Evolutionary conservation across 139 green algal species (phyloP).

Genomic region (Chlorella ohadii): DNA sequence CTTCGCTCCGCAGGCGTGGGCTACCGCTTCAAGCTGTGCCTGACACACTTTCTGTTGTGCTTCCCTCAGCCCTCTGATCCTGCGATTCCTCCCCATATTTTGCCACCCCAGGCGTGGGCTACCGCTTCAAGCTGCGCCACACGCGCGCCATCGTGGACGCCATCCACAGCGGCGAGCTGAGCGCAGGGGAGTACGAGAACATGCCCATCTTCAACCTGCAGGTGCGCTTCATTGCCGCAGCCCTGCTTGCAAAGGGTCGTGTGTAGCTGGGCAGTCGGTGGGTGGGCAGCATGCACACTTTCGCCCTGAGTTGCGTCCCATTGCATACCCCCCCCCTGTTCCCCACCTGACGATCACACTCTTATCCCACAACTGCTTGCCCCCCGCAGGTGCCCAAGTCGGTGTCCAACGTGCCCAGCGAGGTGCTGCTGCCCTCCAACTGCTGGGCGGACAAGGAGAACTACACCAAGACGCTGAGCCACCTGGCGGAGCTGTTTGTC

Average conservation of each 20-base stretch:
- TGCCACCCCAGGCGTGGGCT: conserved; percentile 71
- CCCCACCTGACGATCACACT: neutral
- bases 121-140: conserved; percentile 90
- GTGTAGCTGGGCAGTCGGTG: no score
- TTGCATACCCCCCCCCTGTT: neutral
- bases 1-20: no score
- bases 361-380: neutral
- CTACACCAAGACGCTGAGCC: conserved; percentile 70
- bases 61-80: no score
- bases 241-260: no score
- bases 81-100: no score
- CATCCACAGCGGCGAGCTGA: conserved; percentile 91
- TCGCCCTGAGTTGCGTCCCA: no score
- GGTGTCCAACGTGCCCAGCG: conserved; percentile 69
- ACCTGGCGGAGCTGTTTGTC: conserved; percentile 71
- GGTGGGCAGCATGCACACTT: no score
- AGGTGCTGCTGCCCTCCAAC: conserved; percentile 76
- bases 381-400: conserved; percentile 67
- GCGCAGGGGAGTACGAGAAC: conserved; percentile 53
- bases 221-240: no score
- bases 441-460: conserved; percentile 68
- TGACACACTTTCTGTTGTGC: no score
- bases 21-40: no score
- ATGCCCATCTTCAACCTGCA: conserved; percentile 88
- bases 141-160: conserved; percentile 97